phyloP scores from a whole-genome alignment of 1,139 yeast genomes.

The Yamadazyma atlantica region DNA sequence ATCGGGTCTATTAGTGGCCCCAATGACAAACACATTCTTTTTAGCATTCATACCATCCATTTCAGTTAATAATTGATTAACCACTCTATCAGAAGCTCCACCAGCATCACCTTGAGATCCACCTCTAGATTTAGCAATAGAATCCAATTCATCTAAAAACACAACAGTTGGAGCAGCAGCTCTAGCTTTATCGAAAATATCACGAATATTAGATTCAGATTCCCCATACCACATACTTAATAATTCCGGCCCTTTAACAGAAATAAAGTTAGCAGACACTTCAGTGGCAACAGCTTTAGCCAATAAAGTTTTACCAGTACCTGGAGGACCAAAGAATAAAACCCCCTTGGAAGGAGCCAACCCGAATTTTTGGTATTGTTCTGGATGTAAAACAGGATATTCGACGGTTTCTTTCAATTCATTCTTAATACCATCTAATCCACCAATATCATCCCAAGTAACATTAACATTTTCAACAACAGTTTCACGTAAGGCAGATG shows the following conservation, averaged over 20 bases:
- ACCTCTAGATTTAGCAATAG: slow-evolving; percentile 97
- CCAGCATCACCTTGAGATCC: slow-evolving; percentile 88
- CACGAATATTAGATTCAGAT: slow-evolving; percentile 95
- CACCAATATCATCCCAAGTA: slow-evolving; percentile 98
- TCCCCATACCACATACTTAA: slow-evolving; percentile 99
- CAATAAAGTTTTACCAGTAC: slow-evolving; percentile 97
- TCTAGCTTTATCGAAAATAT: slow-evolving; percentile 96
- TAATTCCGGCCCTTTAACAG: slow-evolving; percentile 96
- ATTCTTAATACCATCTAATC: slow-evolving; percentile 90
- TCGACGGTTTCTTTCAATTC: slow-evolving; percentile 98
- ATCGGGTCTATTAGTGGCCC: slow-evolving; percentile 99
- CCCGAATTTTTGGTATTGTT: slow-evolving; percentile 96
- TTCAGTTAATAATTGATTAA: slow-evolving; percentile 95
- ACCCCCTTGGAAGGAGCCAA: slow-evolving; percentile 98
- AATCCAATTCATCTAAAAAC: slow-evolving; percentile 95
- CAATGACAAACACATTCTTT: slow-evolving; percentile 97
- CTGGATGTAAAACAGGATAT: slow-evolving; percentile 98
- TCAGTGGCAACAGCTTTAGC: slow-evolving; percentile 99
- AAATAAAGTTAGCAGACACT: slow-evolving; percentile 93
- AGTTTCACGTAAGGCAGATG: slow-evolving; percentile 98
- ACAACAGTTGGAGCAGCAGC: slow-evolving; percentile 99
- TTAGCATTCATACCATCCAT: slow-evolving; percentile 99
- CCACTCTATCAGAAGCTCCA: slow-evolving; percentile 98
- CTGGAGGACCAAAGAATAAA: slow-evolving; percentile 98
- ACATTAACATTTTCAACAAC: slow-evolving; percentile 98